Evolutionary conservation across 2,329 filamentous ascomycete species (phyloP), one percentile per base, ranked within the genome.

Genomic region (Cytospora piceae): DNA sequence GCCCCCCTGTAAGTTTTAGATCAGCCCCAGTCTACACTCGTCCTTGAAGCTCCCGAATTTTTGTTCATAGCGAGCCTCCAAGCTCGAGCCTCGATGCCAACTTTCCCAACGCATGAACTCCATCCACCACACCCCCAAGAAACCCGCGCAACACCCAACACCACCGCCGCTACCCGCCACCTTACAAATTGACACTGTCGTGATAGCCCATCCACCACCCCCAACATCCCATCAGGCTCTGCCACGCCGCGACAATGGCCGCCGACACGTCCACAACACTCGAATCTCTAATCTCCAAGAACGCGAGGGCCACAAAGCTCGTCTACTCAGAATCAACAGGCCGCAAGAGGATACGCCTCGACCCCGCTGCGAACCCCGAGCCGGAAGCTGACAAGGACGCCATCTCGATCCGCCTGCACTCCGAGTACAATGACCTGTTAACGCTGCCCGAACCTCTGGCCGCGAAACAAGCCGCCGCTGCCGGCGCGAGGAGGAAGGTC

Each of bases 381-480:
- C 77, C 81, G 9, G 75, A 77, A 65, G 72, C 78, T 52, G 76
- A 75, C 61, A 75, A 77, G 67, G 71, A 81, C 55, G 79, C 80
- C 59, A 79, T 88, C 54, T 79, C 83, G 34, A 77, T 83, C 62
- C 86, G 89, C 57, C 87, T 91, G 74, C 83, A 83, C 61, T 82
- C 82, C 73, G 93, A 97, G 80, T 97, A 97, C 77, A 85, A 88
- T 71, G 82, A 89, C 73, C 89, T 95, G 27, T 87, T 88, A 74
- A 89, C 90, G 68, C 83, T 97, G 3, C 94, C 94, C 7, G 86
- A 90, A 27, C 87, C 87, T 1, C 83, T 97, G 24, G 91, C 91
- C 42, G 89, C 91, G 27, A 95, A 94, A 75, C 90, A 94, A 76
- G 89, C 90, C 17, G 86, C 82, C 3, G 80, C 82, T 5, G 80